Evolutionary conservation across 148 eudicot genomes (phyloP), one percentile per base, ranked within the genome.

Genomic region (Talinum fruticosum): DNA sequence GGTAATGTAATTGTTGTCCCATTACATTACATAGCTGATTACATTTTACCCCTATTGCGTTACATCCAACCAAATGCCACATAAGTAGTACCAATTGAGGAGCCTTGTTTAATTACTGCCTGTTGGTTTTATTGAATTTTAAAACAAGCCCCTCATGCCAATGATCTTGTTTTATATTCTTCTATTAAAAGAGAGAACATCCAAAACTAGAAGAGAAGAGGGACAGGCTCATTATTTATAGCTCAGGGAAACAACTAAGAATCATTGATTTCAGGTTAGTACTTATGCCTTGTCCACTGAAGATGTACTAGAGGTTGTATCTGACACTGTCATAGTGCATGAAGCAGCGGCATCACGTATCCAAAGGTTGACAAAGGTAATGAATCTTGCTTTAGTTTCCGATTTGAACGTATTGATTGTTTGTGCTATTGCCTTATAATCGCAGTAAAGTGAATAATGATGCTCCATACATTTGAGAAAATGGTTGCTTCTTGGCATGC

Each of bases 341-440:
- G 90, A 91, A 85, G 90, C 88, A 76, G 93, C 96, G 35, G 88
- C 84, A 44, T 83, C 89, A 13, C 87, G 75, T 49, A 82, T 91
- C 69, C 90, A 88, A 64, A 87, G 93, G 77, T 84, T 91, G n/a
- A 91, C 96, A 28, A 91, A 89, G 91, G 96, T 91, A 82, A 35
- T 8, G 54, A 49, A 24, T 65, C 10, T 36, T 73, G 72, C 34
- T 62, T 54, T 54, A 78, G 35, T 30, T 38, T 41, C 47, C 47
- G 1, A 2, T 14, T 41, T 41, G 47, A 10, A 8, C 12, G 47
- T 41, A 14, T 41, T 41, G 47, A 10, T 8, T 14, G 12, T 41
- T 41, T 41, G 1, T 41, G 47, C 13, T 8, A 2, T 41, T 41
- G 47, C 47, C 13, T 8, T 6, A 3, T 41, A 8, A 41, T 6